Evolutionary conservation across 179 eudicot species (phyloP), one percentile per base, ranked within the genome.

Genomic region (Nepenthes alata): DNA sequence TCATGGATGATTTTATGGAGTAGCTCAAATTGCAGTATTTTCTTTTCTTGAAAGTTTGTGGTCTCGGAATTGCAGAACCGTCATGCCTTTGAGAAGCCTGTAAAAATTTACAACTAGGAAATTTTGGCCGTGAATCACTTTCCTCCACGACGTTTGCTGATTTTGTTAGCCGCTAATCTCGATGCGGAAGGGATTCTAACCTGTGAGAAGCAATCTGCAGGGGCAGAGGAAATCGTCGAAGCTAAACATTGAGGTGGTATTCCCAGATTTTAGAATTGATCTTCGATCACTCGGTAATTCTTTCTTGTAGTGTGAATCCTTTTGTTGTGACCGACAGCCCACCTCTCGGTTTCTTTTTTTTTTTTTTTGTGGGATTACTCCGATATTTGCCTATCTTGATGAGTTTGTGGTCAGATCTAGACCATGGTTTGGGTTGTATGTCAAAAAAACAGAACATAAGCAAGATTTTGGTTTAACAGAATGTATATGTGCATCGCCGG

Each of bases 251-350:
- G 34, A 11, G 39, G 11, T 55, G 58, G 36, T 34, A n/a, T 10
- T 48, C 8, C 6, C 45, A 41, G 45, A 41, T 4, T 41, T 7
- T 7, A 41, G 5, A 0, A 57, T 45, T 65, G 60, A 48, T 52
- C 56, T 62, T 69, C 50, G 64, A 51, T 65, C 35, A 62, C 55
- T 69, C 66, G 66, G 67, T 66, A 62, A 70, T 70, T 66, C 68
- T 65, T 69, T 54, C 61, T 8, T 34, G 16, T 61, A 68, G 69
- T 55, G 69, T 68, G 72, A 58, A 47, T 63, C 45, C 45, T 41
- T 63, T 35, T 25, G 58, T 57, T 55, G 48, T 38, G 53, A 58
- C 41, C 49, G 56, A 53, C 79, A 63, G 64, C 66, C 76, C 67
- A 41, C 5, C 5, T 41, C 8, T 41, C 45, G 5, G 45, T 4